phyloP scores from a whole-genome alignment of 257 asterid species.

The Solanum clarkiae region DNA sequence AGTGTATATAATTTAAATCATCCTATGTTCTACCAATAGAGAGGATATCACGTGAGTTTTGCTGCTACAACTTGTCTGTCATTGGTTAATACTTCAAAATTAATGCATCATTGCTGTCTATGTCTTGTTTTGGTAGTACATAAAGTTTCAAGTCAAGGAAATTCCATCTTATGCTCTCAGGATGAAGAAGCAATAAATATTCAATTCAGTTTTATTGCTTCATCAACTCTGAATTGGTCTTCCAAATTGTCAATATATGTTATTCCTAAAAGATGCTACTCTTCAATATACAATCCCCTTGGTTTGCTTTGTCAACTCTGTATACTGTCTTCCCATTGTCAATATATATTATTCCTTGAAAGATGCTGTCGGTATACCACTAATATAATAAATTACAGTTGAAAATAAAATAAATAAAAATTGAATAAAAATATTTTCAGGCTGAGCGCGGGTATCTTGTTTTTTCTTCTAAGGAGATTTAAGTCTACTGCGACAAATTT shows the following conservation, averaged over 20 bases:
- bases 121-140: not conserved
- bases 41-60: not conserved
- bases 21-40: no score
- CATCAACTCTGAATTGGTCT: not conserved
- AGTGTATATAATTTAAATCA: not conserved
- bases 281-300: not conserved
- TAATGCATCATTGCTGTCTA: not conserved
- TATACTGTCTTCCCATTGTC: not conserved
- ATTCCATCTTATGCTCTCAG: not conserved
- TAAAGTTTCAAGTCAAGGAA: not conserved
- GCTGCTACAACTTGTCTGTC: not conserved
- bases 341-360: not conserved
- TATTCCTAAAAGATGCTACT: not conserved
- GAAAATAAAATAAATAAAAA: no score
- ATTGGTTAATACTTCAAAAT: not conserved
- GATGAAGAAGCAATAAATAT: not conserved
- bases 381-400: no score
- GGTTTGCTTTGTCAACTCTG: not conserved
- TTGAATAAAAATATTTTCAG: no score
- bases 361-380: not conserved
- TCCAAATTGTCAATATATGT: not conserved
- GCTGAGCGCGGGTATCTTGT: no score
- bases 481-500: no score
- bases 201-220: not conserved
- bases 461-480: no score